Percentiles rank a stretch among this genome's conserved stretches.
Conservation (phyloP, 768 basidiomycete genomes). For the Agrocybe chaxingu region DNA sequence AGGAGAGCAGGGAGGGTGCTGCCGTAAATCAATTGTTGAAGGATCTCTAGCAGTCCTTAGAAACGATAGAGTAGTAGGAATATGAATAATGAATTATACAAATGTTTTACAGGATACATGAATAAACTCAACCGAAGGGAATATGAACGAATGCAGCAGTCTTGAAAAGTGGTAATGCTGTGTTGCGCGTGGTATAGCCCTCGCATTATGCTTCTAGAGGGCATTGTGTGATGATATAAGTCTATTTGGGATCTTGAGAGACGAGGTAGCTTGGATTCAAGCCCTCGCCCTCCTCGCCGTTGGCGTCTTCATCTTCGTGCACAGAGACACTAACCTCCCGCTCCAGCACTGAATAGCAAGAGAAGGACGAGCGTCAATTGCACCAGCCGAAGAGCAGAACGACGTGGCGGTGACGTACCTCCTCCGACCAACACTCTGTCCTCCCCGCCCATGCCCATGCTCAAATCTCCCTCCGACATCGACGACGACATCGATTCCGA, state of each 20-base stretch:
- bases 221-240: background rate
- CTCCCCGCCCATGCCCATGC: slow-evolving; percentile 13
- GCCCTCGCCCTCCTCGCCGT: slow-evolving; percentile 13
- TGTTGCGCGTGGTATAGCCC: no score
- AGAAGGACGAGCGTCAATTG: slow-evolving; percentile 15
- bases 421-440: slow-evolving; percentile 5
- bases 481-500: slow-evolving; percentile 25
- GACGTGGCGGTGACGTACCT: slow-evolving; percentile 15
- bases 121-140: background rate
- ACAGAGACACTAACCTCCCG: slow-evolving; percentile 20
- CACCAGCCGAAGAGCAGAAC: slow-evolving; percentile 4
- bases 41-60: slow-evolving; percentile 17
- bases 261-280: slow-evolving; percentile 10
- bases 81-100: slow-evolving; percentile 14
- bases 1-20: slow-evolving; percentile 39
- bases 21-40: slow-evolving; percentile 36
- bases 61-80: background rate
- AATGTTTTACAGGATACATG: slow-evolving; percentile 11
- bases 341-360: slow-evolving; percentile 18
- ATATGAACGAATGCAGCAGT: no score
- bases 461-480: slow-evolving; percentile 14
- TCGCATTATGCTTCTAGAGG: background rate
- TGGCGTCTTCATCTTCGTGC: slow-evolving; percentile 18
- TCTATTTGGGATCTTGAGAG: slow-evolving; percentile 14
- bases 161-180: no score